Evolutionary conservation across 2,329 filamentous ascomycete genomes (phyloP).

Genomic region (Sporothrix sp.): DNA sequence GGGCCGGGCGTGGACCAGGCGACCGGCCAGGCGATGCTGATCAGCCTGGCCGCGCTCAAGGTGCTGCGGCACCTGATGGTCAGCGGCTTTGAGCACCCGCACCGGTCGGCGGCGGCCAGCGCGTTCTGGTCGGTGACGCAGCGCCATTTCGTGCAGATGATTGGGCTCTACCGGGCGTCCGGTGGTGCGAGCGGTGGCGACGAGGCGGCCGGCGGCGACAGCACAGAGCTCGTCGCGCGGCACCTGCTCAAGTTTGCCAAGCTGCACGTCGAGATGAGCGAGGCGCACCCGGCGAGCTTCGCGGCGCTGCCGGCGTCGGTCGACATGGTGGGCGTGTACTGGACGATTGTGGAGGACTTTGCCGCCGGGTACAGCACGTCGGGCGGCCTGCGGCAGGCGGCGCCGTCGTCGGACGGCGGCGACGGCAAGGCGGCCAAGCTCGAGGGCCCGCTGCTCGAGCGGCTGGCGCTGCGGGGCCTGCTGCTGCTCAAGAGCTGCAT

Average conservation of each 20-base stretch:
- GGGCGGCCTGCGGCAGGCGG: constrained; percentile 42
- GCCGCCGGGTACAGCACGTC: constrained; percentile 62
- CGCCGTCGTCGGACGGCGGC: constrained; percentile 25
- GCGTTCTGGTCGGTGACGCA: constrained; percentile 75
- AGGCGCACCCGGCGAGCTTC: constrained; percentile 71
- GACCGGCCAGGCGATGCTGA: constrained; percentile 56
- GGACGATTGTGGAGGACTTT: constrained; percentile 68
- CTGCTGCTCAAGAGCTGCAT: constrained; percentile 73
- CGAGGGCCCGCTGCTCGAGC: constrained; percentile 61
- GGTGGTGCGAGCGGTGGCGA: constrained; percentile 44
- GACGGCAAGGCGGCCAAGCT: constrained; percentile 35
- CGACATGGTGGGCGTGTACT: constrained; percentile 70
- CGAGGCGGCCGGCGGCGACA: background rate
- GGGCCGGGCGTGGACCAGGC: constrained; percentile 32
- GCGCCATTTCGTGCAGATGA: constrained; percentile 66
- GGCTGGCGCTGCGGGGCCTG: constrained; percentile 72
- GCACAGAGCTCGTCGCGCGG: constrained; percentile 58
- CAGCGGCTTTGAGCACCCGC: constrained; percentile 73
- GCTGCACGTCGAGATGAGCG: constrained; percentile 78
- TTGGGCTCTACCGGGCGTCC: constrained; percentile 31
- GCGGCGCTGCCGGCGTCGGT: constrained; percentile 71
- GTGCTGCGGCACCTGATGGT: constrained; percentile 69
- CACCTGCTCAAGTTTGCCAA: constrained; percentile 87
- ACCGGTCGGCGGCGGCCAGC: constrained; percentile 64
- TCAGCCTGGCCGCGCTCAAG: constrained; percentile 71